These are phyloP conservation scores for Allantophomopsis cytisporea DNA, from an alignment of 2,329 filamentous ascomycete species.

Conservation along the genomic window DNA sequence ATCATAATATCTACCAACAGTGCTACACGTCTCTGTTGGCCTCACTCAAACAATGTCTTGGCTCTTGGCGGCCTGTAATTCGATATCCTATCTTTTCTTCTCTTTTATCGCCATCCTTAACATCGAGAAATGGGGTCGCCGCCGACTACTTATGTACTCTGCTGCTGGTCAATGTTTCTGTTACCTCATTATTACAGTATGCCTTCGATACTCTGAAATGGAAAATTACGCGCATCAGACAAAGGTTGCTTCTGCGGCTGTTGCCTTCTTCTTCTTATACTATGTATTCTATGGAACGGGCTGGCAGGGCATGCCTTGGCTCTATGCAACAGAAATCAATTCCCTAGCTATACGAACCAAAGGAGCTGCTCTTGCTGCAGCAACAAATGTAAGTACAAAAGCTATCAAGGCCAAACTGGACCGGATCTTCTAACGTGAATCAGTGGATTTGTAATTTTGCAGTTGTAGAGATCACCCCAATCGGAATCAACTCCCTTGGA, in stretches of 20 bases:
- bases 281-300: constrained; percentile 1
- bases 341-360: constrained; percentile 55
- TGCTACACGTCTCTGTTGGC: constrained; percentile 30
- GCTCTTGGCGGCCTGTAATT: no score
- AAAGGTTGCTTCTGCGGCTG: background rate
- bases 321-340: constrained; percentile 61
- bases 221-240: no score
- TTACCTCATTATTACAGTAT: no score
- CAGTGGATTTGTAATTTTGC: constrained; percentile 27
- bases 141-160: no score
- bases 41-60: background rate
- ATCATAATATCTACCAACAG: constrained; percentile 46
- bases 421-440: constrained; percentile 29
- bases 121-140: no score
- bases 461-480: constrained; percentile 20
- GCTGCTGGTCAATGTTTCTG: no score
- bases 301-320: constrained; percentile 21
- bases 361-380: constrained; percentile 45
- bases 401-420: no score
- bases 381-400: constrained; percentile 10
- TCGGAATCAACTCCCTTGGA: constrained; percentile 23
- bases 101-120: no score
- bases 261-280: constrained; percentile 17
- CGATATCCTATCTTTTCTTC: no score
- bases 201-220: no score